Evolutionary conservation across 1,139 yeast genomes (phyloP), one percentile per base, ranked within the genome.

Genomic region (Nakaseomyces nivariensis): DNA sequence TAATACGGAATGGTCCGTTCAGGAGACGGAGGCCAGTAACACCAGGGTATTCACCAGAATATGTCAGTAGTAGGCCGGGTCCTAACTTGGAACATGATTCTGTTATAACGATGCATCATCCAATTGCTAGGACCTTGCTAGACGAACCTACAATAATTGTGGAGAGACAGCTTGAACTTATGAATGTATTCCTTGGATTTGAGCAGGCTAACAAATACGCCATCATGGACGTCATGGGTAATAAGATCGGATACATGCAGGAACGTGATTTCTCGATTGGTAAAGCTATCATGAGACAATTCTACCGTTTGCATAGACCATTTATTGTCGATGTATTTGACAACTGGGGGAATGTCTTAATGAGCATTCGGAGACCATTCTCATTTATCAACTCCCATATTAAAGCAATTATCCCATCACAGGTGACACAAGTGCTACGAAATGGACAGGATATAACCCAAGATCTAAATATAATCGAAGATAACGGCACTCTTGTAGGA

Each of bases 321-420:
- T 89, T 88, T 66, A 79, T 79, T 10, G 88, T 90, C 31, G 89
- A 85, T 56, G 84, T 92, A 5, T 79, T 80, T 60, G 94, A 89
- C 65, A 75, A 76, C 49, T 68, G 77, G 49, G 95, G 92, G 0
- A 80, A 82, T 50, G 75, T 78, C 43, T 70, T 88, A 26, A 61
- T 90, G 68, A 86, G 87, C 2, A 79, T 85, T 51, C 75, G 75
- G 53, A 75, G 98, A 58, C 95, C 92, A 3, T 90, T 92, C 64
- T 82, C 95, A 31, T 79, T 85, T 59, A 86, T 92, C 57, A 92
- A 92, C 64, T 87, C 96, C 1, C 94, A 84, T 61, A 86, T 92
- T 58, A 84, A 84, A 62, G 79, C 86, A 3, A 73, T 75, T 36
- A 66, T 85, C 46, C 95, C 95, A 0, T 52, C 58, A 6, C 34